Evolutionary conservation across 805 yeast species (phyloP), one percentile per base, ranked within the genome.

Genomic region (Ogataea pini): DNA sequence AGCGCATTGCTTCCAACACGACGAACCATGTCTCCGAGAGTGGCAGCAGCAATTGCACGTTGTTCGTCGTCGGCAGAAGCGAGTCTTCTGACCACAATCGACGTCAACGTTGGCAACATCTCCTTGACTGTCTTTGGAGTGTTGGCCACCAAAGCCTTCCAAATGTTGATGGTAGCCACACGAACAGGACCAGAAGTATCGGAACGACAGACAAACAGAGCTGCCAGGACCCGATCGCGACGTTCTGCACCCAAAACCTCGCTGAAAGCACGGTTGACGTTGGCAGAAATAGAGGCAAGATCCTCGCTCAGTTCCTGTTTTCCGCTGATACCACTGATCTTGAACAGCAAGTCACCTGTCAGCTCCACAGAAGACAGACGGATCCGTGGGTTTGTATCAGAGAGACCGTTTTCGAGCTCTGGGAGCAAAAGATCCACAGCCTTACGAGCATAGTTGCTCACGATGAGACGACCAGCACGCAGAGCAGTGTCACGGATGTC

Each of bases 61-160:
- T 89, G 88, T 44, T 77, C 78, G 39, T 80, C 86, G 53, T 90
- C 91, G 7, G 85, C 64, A n/a, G 90, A 83, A 0, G 97, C 96
- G 65, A 94, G 76, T 61, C 89, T 79, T 57, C 84, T 80, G 50
- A 94, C 89, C 61, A 94, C 83, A 59, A 89, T 78, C 50, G 78
- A 78, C 4, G 94, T 87, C 55, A 94, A 79, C 4, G 89, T 76
- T 25, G 97, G 95, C 53, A 94, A 69, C 52, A 94, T 89, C 66
- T 91, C 97, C 72, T 88, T 92, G 40, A 94, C 86, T 3, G 96
- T 88, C 63, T 87, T 83, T 36, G 99, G 98, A 18, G 99, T 94
- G 65, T 94, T 94, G 41, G 96, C 87, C 44, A 94, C 97, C 63
- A 94, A 75, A 0, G 96, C 89, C 71, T 91, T 91, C 99, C 99